Conservation (phyloP, 2,329 filamentous ascomycete species). For the Cryphonectria japonica region DNA sequence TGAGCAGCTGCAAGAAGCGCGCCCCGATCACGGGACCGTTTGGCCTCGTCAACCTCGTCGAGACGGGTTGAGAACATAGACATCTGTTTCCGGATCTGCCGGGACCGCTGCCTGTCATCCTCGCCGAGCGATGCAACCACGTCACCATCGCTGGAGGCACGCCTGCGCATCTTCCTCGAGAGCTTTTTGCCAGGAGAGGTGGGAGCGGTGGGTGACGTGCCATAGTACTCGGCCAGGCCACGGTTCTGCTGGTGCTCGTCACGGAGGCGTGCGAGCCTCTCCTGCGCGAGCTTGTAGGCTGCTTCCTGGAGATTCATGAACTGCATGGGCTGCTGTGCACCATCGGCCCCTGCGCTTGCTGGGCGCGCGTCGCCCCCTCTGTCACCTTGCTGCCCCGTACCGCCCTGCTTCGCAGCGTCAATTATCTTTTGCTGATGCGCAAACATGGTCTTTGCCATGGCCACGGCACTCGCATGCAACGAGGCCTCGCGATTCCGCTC, state of each 20-base stretch:
- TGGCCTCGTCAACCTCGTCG: conserved; percentile 71
- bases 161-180: conserved; percentile 60
- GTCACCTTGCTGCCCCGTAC: conserved; percentile 37
- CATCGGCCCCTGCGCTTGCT: conserved; percentile 34
- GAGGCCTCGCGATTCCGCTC: conserved; percentile 74
- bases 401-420: conserved; percentile 51
- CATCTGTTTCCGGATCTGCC: conserved; percentile 78
- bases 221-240: conserved; percentile 78
- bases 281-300: conserved; percentile 83
- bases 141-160: conserved; percentile 69
- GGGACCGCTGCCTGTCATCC: conserved; percentile 69
- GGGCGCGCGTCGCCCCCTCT: conserved; percentile 33
- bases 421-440: conserved; percentile 66
- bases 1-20: conserved; percentile 77
- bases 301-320: conserved; percentile 77
- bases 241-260: conserved; percentile 66
- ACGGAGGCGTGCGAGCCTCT: conserved; percentile 79
- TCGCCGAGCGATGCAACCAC: conserved; percentile 41
- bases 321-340: conserved; percentile 52
- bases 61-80: conserved; percentile 72
- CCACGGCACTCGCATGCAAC: conserved; percentile 79
- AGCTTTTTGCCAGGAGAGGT: conserved; percentile 46
- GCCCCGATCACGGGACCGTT: conserved; percentile 75
- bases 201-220: conserved; percentile 46
- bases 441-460: conserved; percentile 91